phyloP scores from a whole-genome alignment of 441 rosid species.

The Omphalea diandra region DNA sequence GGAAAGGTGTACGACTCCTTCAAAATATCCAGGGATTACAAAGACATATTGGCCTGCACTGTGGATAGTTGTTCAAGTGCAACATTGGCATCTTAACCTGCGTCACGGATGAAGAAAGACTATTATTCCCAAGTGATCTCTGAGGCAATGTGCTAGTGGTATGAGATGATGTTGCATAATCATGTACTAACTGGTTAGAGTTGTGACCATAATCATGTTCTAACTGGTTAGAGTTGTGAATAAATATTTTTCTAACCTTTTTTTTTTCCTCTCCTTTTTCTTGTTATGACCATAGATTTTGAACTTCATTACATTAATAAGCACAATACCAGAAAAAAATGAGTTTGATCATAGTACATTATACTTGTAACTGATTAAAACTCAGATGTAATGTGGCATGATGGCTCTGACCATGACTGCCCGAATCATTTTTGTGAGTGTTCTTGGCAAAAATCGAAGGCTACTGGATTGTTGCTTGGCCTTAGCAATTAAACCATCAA shows the following conservation, averaged over 20 bases:
- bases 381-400: not conserved
- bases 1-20: conserved; percentile 77
- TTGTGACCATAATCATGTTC: no score
- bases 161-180: conserved; percentile 1
- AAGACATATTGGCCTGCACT: conserved; percentile 63
- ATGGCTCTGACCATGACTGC: not conserved
- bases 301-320: not conserved
- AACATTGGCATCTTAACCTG: conserved; percentile 50
- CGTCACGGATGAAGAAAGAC: not conserved
- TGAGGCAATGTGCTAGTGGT: no score
- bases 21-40: conserved; percentile 62
- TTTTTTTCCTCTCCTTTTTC: not conserved
- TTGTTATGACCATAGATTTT: not conserved
- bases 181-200: not conserved
- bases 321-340: not conserved
- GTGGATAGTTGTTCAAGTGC: conserved; percentile 63
- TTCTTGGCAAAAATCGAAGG: not conserved
- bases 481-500: not conserved
- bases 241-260: not conserved
- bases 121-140: not conserved
- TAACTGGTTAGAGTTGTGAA: not conserved
- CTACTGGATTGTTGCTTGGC: not conserved
- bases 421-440: not conserved
- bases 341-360: not conserved
- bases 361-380: no score